Conservation (phyloP, 768 basidiomycete genomes). For the Chalciporus sphaerocephalus region DNA sequence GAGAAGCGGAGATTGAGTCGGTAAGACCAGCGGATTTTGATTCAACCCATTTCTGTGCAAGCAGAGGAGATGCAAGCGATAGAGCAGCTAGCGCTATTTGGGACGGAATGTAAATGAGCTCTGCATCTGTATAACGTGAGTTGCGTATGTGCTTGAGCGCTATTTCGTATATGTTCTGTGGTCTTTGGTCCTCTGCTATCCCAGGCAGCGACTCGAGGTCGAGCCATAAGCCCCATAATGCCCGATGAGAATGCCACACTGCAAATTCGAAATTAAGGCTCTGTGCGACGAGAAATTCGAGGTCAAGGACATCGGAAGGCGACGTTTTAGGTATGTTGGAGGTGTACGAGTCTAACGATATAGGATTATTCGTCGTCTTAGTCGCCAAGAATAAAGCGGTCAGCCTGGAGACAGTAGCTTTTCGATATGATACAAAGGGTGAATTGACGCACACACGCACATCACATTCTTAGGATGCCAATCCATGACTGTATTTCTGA, state of each 20-base stretch:
- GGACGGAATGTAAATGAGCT: slow-evolving; percentile 87
- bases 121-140: slow-evolving; percentile 87
- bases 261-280: slow-evolving; percentile 92
- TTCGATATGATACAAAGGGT: neutral
- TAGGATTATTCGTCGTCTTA: slow-evolving; percentile 95
- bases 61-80: slow-evolving; percentile 55
- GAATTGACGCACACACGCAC: slow-evolving; percentile 43
- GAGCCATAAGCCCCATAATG: slow-evolving; percentile 83
- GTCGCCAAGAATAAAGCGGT: slow-evolving; percentile 93
- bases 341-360: slow-evolving; percentile 82
- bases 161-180: slow-evolving; percentile 55
- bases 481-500: slow-evolving; percentile 98
- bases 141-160: slow-evolving; percentile 65
- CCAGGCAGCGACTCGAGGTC: slow-evolving; percentile 76
- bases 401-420: slow-evolving; percentile 53
- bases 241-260: slow-evolving; percentile 86
- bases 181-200: slow-evolving; percentile 41
- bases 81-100: slow-evolving; percentile 88
- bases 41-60: slow-evolving; percentile 59
- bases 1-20: slow-evolving; percentile 16
- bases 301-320: slow-evolving; percentile 81
- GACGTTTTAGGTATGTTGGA: slow-evolving; percentile 76
- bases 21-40: slow-evolving; percentile 31
- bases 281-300: slow-evolving; percentile 95
- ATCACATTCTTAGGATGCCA: slow-evolving; percentile 99